These are phyloP conservation scores for Fusarium sp. DNA, from an alignment of 2,329 filamentous ascomycete species.

Conservation along the genomic window DNA sequence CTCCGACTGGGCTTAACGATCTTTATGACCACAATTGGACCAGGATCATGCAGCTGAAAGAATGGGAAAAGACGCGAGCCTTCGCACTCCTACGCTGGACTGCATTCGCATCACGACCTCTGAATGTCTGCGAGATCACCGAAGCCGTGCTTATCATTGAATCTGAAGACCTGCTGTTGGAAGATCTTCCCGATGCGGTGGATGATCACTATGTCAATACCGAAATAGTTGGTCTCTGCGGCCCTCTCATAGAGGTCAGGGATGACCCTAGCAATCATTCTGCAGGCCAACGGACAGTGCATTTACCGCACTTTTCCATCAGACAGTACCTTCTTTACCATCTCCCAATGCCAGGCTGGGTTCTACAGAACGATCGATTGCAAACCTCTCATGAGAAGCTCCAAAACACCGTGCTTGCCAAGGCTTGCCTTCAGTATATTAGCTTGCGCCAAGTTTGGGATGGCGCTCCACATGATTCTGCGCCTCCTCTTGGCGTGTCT, in stretches of 20 bases:
- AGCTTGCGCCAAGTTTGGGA: not conserved
- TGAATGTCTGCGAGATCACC: constrained; percentile 43
- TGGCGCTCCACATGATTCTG: too few relatives aligned
- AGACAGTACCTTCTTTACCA: constrained; percentile 23
- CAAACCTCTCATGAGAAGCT: not conserved
- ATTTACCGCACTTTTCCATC: constrained; percentile 37
- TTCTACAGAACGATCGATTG: not conserved
- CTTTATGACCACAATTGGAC: constrained; percentile 47
- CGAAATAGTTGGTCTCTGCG: constrained; percentile 45
- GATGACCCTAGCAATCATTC: not conserved
- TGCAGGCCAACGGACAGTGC: constrained; percentile 3
- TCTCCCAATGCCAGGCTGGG: not conserved
- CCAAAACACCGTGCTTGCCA: not conserved
- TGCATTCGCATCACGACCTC: constrained; percentile 41
- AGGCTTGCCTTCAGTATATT: not conserved
- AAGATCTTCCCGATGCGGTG: constrained; percentile 43
- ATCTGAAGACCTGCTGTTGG: constrained; percentile 29
- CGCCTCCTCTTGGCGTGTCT: not conserved
- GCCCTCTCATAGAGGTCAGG: constrained; percentile 43
- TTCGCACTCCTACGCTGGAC: constrained; percentile 47
- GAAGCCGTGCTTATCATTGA: constrained; percentile 40
- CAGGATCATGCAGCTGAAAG: constrained; percentile 30
- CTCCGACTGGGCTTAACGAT: constrained; percentile 40
- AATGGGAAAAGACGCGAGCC: constrained; percentile 39
- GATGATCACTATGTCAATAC: constrained; percentile 46